Conservation (phyloP, 1,284 basidiomycete genomes). For the Pholiota adiposa region DNA sequence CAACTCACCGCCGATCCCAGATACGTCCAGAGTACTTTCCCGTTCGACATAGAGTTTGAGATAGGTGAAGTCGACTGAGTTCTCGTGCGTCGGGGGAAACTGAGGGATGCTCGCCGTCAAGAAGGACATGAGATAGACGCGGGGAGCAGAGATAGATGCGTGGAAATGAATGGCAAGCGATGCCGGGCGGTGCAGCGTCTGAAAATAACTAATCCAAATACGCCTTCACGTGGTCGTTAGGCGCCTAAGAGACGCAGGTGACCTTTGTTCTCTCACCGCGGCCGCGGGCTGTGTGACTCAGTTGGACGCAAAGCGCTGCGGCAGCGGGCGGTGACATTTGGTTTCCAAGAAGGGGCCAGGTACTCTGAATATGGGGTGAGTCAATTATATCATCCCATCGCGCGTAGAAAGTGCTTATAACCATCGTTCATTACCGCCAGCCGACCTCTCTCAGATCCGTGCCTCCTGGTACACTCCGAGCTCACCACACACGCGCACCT, state of each 20-base stretch:
- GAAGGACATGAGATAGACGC: neutral
- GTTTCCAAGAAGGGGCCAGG: neutral
- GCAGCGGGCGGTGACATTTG: conserved; percentile 15
- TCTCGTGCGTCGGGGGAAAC: too few species aligned
- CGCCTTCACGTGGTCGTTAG: neutral
- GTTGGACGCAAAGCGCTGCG: conserved; percentile 13
- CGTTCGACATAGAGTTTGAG: too few species aligned
- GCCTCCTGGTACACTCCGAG: neutral
- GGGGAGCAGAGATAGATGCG: neutral
- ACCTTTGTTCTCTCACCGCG: neutral
- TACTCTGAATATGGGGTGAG: neutral
- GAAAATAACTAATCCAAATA: conserved; percentile 2
- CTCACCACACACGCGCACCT: neutral
- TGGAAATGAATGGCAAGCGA: neutral
- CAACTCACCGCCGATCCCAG: neutral
- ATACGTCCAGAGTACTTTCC: neutral
- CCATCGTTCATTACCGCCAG: neutral
- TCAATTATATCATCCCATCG: neutral
- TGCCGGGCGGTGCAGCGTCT: neutral
- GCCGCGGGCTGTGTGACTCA: conserved; percentile 16
- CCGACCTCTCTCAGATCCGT: neutral
- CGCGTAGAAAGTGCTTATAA: conserved; percentile 7
- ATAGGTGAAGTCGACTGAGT: neutral
- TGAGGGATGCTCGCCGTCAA: too few species aligned
- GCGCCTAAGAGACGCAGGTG: neutral